These are phyloP conservation scores for Psilocybe tampanensis DNA, from an alignment of 768 basidiomycete genomes.

Conservation along the genomic window DNA sequence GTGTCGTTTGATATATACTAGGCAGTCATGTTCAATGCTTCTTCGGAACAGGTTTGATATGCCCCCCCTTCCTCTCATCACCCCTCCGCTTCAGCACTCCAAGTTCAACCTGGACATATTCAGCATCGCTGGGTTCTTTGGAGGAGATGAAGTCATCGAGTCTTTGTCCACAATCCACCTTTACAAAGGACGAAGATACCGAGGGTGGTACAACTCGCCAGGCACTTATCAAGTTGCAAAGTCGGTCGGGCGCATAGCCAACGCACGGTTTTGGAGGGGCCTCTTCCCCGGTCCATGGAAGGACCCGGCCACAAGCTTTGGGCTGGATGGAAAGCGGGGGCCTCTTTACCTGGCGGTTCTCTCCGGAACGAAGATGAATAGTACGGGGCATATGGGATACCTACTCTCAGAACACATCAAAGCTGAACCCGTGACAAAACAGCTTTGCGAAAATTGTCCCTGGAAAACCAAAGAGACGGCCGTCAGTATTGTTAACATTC, in stretches of 20 bases:
- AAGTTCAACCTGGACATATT: slow-evolving; percentile 18
- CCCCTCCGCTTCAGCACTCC: slow-evolving; percentile 7
- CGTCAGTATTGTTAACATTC: not conserved
- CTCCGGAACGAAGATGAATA: slow-evolving; percentile 15
- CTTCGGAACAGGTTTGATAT: too few species aligned
- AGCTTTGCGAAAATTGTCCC: not conserved
- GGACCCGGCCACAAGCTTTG: slow-evolving; percentile 18
- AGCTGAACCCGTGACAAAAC: not conserved
- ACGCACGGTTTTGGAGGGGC: slow-evolving; percentile 17
- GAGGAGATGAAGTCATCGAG: slow-evolving; percentile 20
- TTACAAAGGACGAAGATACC: slow-evolving; percentile 16
- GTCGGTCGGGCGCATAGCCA: slow-evolving; percentile 17
- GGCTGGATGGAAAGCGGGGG: slow-evolving; percentile 15
- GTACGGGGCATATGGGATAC: slow-evolving; percentile 17
- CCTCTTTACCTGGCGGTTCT: slow-evolving; percentile 16
- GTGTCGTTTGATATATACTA: too few species aligned
- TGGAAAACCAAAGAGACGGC: not conserved
- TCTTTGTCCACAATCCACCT: slow-evolving; percentile 22
- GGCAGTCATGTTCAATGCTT: too few species aligned
- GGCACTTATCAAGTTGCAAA: slow-evolving; percentile 20
- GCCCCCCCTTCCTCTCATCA: too few species aligned
- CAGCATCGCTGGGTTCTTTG: slow-evolving; percentile 21
- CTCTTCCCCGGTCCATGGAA: slow-evolving; percentile 18
- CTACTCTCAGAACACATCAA: not conserved
- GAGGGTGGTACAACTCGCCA: slow-evolving; percentile 23